phyloP scores from a whole-genome alignment of 305 asterid species.

The Fraxinus floribunda region DNA sequence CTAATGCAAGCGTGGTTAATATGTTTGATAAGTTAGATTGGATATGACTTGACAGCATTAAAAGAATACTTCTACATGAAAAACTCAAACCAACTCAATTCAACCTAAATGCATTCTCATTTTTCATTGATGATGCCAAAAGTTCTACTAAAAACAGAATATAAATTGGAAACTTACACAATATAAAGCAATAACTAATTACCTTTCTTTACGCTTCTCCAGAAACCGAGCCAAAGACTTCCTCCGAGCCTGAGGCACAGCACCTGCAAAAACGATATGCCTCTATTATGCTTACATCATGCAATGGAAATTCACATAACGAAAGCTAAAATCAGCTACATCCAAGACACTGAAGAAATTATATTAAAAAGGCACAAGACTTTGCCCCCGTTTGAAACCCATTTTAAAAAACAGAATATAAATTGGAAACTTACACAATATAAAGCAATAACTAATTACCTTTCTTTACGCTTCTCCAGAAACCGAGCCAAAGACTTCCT shows the following conservation, averaged over 20 bases:
- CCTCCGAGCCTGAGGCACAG: slow-evolving; percentile 63
- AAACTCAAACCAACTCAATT: not conserved
- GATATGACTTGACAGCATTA: not conserved
- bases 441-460: slow-evolving; percentile 30
- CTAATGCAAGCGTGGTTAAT: not conserved
- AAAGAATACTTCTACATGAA: not conserved
- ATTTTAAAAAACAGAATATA: not conserved
- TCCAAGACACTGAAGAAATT: not conserved
- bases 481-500: slow-evolving; percentile 59
- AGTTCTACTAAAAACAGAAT: not conserved
- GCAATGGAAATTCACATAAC: not conserved
- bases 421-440: not conserved
- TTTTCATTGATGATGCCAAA: not conserved
- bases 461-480: slow-evolving; percentile 65
- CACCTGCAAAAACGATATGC: slow-evolving; percentile 30
- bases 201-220: slow-evolving; percentile 74
- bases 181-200: not conserved
- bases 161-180: not conserved
- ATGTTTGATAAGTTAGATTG: not conserved
- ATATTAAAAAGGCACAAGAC: not conserved
- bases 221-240: slow-evolving; percentile 61
- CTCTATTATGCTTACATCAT: not conserved
- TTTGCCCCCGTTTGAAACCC: too few species aligned
- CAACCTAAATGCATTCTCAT: not conserved
- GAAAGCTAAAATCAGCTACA: not conserved